Base-by-base conservation (phyloP, 805 yeast genomes). In the Candida ortonii region DNA sequence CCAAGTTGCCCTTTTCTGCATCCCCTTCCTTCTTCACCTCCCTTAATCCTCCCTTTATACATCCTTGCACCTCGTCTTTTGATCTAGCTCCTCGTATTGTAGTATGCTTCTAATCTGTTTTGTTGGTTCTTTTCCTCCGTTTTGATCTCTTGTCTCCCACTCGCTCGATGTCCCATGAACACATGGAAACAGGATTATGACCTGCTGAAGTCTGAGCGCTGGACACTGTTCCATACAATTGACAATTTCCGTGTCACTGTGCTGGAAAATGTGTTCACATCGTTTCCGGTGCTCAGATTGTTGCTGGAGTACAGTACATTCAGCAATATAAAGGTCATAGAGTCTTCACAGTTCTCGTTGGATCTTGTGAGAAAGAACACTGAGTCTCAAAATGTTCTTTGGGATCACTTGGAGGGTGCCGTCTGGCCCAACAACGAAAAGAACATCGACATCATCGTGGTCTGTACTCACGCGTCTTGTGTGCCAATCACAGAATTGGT, bases 181-280 rank as follows among this genome's bases (percentile, higher is more conserved):
- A 22, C 23, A 17, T 15, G 33, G 19, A 13, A 21, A 10, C 33
- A 26, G n/a, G 45, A 40, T n/a, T 25, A 28, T 19, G 26, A 25
- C 9, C 14, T 30, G 3, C 37, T 41, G 12, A 30, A 21, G n/a
- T 14, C 22, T 9, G 16, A 33, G 29, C 35, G 28, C 14, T 18
- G 8, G n/a, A 32, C 34, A 7, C 13, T 44, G 5, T 39, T 42
- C 25, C 31, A 38, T 16, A 31, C 49, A 7, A 31, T 41, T n/a
- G 49, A 44, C 26, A 21, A 21, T 16, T 25, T 31, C 21, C 30
- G 19, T 13, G 22, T 25, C 8, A 29, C 27, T 13, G 27, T 41
- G 6, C 16, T 44, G 9, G 33, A 38, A n/a, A 33, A 36, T 23
- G 18, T 41, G 19, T 34, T 36, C 27, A 33, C 42, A n/a, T 15